Evolutionary conservation across 2,329 filamentous ascomycete species (phyloP).

Genomic region (Cordyceps javanica): DNA sequence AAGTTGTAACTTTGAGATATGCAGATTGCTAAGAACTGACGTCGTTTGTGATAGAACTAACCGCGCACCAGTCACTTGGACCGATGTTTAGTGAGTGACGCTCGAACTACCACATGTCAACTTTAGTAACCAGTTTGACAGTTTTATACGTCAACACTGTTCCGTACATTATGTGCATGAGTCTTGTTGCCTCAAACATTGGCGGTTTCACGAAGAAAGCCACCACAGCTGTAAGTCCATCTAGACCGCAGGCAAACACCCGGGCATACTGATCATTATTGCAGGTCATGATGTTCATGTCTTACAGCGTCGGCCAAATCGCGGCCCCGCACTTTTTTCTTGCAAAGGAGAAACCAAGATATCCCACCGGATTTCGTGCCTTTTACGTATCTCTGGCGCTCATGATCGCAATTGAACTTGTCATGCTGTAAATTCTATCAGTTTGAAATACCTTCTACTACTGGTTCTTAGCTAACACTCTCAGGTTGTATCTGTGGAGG

Average conservation of each 20-base stretch:
- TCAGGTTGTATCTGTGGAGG: background rate
- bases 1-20: background rate
- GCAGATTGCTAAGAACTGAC: background rate
- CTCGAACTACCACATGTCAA: background rate
- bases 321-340: background rate
- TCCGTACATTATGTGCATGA: background rate
- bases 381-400: conserved; percentile 3
- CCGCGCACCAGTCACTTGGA: background rate
- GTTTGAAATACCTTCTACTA: background rate
- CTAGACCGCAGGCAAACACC: background rate
- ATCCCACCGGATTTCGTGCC: conserved; percentile 12
- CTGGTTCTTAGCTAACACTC: background rate
- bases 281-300: background rate
- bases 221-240: background rate
- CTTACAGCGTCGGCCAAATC: background rate
- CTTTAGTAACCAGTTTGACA: background rate
- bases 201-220: background rate
- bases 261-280: background rate
- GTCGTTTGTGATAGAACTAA: background rate
- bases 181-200: background rate
- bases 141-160: background rate
- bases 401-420: background rate
- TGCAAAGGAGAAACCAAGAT: conserved; percentile 4
- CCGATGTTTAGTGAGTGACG: background rate
- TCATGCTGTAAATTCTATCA: background rate